Base-by-base conservation (phyloP, 441 rosid species). In the Eugenia klotzschiana region DNA sequence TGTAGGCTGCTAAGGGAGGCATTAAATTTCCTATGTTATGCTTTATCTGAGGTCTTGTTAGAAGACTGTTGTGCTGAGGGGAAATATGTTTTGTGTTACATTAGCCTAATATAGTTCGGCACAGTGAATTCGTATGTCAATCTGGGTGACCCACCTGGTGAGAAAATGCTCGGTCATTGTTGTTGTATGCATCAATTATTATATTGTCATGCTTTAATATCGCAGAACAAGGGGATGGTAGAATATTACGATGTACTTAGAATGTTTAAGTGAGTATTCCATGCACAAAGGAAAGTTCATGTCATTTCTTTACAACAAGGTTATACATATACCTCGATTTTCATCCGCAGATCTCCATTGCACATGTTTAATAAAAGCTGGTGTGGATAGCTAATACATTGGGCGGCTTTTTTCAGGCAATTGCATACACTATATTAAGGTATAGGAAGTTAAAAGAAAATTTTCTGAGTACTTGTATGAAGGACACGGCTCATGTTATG, bases 341-440 rank as follows among this genome's bases (percentile, higher is more conserved):
- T 29, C 2, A 2, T 60, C 0, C 0, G 2, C 41, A 1, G 74
- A 60, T 16, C 23, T 60, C n/a, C 5, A 16, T 6, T 2, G 12
- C 8, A 22, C 51, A 49, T 11, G 43, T 69, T 72, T 11, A 26
- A 64, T 26, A 10, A 37, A 37, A 7, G 74, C 51, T 60, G n/a
- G 74, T 29, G 1, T 9, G 49, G 56, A 77, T 15, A 83, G 11
- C 37, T 79, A 60, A 58, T 51, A 41, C 50, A 1, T 82, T 81
- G 82, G 83, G 22, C 49, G 83, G 37, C 80, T 26, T 50, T 88
- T 86, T 89, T 80, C 95, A 96, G 99, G 92, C 90, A 77, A 91
- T 96, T 83, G 85, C 95, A 83, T 94, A 87, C 84, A 93, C 91
- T 88, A 89, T 95, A 74, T 89, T 91, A 85, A 93, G 95, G 84